These are phyloP conservation scores for Pulveroboletus sp. DNA, from an alignment of 768 basidiomycete genomes.

Conservation along the genomic window DNA sequence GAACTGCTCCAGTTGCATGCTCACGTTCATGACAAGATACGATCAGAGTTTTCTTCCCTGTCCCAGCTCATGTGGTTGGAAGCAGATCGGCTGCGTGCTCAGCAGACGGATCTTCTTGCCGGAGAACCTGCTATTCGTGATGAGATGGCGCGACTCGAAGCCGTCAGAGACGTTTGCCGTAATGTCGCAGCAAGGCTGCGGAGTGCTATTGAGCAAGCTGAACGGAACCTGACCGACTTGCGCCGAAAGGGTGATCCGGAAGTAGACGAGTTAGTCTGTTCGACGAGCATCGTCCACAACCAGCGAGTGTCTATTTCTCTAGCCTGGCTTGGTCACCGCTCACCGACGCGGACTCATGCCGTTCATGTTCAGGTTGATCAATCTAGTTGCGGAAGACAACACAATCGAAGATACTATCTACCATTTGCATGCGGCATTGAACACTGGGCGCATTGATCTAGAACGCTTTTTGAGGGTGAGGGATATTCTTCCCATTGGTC, in stretches of 20 bases:
- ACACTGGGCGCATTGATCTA: slow-evolving; percentile 86
- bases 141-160: slow-evolving; percentile 92
- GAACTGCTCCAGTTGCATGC: slow-evolving; percentile 79
- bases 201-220: slow-evolving; percentile 58
- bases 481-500: slow-evolving; percentile 20
- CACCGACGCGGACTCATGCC: slow-evolving; percentile 3
- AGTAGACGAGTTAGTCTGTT: slow-evolving; percentile 95
- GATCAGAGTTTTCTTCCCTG: slow-evolving; percentile 67
- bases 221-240: slow-evolving; percentile 72
- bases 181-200: slow-evolving; percentile 67
- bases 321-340: slow-evolving; percentile 7
- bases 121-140: slow-evolving; percentile 94
- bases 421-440: slow-evolving; percentile 90
- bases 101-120: slow-evolving; percentile 78
- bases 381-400: slow-evolving; percentile 98
- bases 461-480: slow-evolving; percentile 89
- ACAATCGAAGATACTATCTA: slow-evolving; percentile 98
- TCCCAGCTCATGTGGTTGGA: slow-evolving; percentile 59
- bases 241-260: slow-evolving; percentile 83
- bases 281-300: slow-evolving; percentile 93
- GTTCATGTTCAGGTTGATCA: slow-evolving; percentile 62
- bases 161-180: slow-evolving; percentile 86
- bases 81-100: slow-evolving; percentile 69
- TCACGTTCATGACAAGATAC: slow-evolving; percentile 70
- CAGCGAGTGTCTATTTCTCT: slow-evolving; percentile 50